phyloP scores from a whole-genome alignment of 768 basidiomycete genomes.

The Phallus indusiatus region DNA sequence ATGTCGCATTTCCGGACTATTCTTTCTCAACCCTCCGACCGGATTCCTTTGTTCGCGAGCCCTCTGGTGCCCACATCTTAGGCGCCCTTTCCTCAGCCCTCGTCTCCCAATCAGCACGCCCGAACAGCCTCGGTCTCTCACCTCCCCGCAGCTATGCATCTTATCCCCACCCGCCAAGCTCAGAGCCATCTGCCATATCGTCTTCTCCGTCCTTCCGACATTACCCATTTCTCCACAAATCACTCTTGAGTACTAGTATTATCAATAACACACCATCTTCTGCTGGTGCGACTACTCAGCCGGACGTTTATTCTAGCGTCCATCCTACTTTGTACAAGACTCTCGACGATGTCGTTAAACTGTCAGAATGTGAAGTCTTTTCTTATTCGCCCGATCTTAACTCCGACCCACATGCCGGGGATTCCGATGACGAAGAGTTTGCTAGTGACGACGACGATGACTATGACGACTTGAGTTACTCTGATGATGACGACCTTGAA shows the following conservation, averaged over 20 bases:
- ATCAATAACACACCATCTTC: not conserved
- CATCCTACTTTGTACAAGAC: slow-evolving; percentile 83
- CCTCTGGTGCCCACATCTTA: slow-evolving; percentile 61
- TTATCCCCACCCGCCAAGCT: slow-evolving; percentile 61
- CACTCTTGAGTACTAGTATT: slow-evolving; percentile 47
- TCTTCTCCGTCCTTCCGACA: slow-evolving; percentile 65
- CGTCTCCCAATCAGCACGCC: slow-evolving; percentile 40
- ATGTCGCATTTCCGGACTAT: slow-evolving; percentile 95
- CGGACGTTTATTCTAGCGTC: slow-evolving; percentile 69
- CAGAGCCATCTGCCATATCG: slow-evolving; percentile 39
- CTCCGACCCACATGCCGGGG: slow-evolving; percentile 86
- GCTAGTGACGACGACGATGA: slow-evolving; percentile 50
- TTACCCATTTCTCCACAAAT: slow-evolving; percentile 58
- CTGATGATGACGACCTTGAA: slow-evolving; percentile 44
- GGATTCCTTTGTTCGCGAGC: slow-evolving; percentile 79
- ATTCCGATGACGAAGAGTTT: slow-evolving; percentile 62
- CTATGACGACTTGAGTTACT: slow-evolving; percentile 30
- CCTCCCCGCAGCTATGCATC: slow-evolving; percentile 80
- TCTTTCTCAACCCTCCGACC: slow-evolving; percentile 92
- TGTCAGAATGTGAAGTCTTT: slow-evolving; percentile 91
- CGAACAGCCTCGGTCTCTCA: slow-evolving; percentile 48
- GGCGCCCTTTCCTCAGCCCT: slow-evolving; percentile 80
- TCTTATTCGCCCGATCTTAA: slow-evolving; percentile 90
- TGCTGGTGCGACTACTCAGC: slow-evolving; percentile 38
- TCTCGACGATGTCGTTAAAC: slow-evolving; percentile 82